Evolutionary conservation across 768 basidiomycete species (phyloP), one percentile per base, ranked within the genome.

Genomic region (Boletus edulis): DNA sequence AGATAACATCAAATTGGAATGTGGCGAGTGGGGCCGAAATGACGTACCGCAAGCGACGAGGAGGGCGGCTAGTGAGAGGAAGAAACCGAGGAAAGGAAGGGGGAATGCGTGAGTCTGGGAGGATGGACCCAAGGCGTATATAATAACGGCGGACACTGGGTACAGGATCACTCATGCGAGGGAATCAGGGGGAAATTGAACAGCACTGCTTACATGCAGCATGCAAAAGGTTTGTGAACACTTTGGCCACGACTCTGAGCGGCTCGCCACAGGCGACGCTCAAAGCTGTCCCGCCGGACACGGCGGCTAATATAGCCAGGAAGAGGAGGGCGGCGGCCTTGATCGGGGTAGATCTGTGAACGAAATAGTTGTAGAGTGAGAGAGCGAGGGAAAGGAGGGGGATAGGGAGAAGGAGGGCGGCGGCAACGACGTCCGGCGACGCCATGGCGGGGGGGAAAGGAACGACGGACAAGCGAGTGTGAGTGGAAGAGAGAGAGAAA

Each of bases 11-110:
- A 51, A 37, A 17, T 24, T 20, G 12, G 29, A 27, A 34, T 18
- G n/a, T 5, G 14, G 29, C 5, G 6, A 32, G 3, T 37, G 4
- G 44, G 20, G 14, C 4, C 27, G 24, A 34, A 34, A 58, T 15
- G 14, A 55, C 71, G 43, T 54, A 72, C 69, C 69, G 14, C 71
- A 69, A 31, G 47, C 49, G 40, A 67, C 52, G 7, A 72, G 55
- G 18, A 71, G 35, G 38, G 52, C 46, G 3, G 65, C 50, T 6
- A 71, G 31, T 6, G 58, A 57, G 12, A 65, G 49, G 42, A 60
- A 47, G 40, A 58, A 57, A 14, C 34, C 6, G 35, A 69, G 52
- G 51, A 60, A 54, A 17, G 49, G 49, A 45, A 50, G 42, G 46
- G 59, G 49, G 41, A 57, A 39, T 34, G 50, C 14, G 22, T 38